These are phyloP conservation scores for Ceratocystis diversiconidia DNA, from an alignment of 2,329 filamentous ascomycete species.

Conservation along the genomic window DNA sequence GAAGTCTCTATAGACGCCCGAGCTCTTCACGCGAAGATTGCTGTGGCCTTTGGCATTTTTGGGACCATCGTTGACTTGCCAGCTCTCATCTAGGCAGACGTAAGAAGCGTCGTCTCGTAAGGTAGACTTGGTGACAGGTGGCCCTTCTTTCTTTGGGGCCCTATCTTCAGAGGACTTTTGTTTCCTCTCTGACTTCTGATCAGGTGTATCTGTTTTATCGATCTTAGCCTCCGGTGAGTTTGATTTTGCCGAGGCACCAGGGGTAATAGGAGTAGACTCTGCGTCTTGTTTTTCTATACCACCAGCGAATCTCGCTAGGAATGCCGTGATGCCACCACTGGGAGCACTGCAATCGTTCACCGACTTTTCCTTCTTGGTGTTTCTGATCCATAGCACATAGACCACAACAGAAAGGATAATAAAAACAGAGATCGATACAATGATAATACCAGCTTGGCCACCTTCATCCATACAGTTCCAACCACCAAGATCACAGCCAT, in stretches of 20 bases:
- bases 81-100: background rate
- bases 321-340: background rate
- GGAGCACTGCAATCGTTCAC: background rate
- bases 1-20: background rate
- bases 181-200: background rate
- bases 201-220: background rate
- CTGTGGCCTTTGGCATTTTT: background rate
- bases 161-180: background rate
- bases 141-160: background rate
- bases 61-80: background rate
- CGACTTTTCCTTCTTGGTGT: background rate
- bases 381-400: background rate
- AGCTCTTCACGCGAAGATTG: background rate
- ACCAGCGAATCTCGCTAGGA: background rate
- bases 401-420: background rate
- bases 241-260: background rate
- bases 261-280: background rate
- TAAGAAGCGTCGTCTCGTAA: background rate
- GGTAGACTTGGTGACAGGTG: background rate
- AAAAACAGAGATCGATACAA: background rate
- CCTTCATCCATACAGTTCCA: constrained; percentile 12
- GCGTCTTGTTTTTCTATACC: background rate
- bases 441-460: constrained; percentile 8
- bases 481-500: constrained; percentile 11
- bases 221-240: background rate